These are phyloP conservation scores for Calcarisporium arbuscula DNA, from an alignment of 2,329 filamentous ascomycete species.

Conservation along the genomic window DNA sequence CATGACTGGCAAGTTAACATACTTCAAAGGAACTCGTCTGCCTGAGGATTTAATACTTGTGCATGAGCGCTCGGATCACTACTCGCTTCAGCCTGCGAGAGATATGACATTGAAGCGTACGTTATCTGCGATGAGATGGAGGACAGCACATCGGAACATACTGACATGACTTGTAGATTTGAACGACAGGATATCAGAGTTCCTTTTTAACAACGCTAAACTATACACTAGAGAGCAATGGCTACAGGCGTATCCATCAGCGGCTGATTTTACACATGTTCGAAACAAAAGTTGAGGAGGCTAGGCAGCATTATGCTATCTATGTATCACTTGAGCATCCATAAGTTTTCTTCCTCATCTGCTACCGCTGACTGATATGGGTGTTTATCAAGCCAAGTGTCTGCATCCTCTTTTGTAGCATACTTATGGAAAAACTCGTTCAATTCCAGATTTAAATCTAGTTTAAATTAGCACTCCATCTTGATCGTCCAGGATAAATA, in stretches of 20 bases:
- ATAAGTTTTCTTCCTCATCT: neutral
- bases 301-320: too few relatives aligned
- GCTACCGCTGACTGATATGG: constrained; percentile 4
- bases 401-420: constrained; percentile 1
- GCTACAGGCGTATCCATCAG: too few relatives aligned
- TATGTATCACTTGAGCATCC: constrained; percentile 1
- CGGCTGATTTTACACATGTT: too few relatives aligned
- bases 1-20: too few relatives aligned
- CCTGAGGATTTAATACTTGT: constrained; percentile 14
- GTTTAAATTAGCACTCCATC: neutral
- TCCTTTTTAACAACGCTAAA: too few relatives aligned
- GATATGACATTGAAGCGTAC: constrained; percentile 9
- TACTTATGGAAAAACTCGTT: constrained; percentile 5
- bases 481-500: neutral
- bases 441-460: constrained; percentile 6
- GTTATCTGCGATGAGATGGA: too few relatives aligned
- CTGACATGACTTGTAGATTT: too few relatives aligned
- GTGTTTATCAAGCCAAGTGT: constrained; percentile 5
- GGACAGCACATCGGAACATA: too few relatives aligned
- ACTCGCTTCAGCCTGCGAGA: constrained; percentile 14
- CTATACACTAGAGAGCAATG: too few relatives aligned
- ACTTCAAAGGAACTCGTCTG: constrained; percentile 11
- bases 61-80: constrained; percentile 17
- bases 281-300: too few relatives aligned
- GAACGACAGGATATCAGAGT: too few relatives aligned